These are phyloP conservation scores for Paxillus rubicundulus DNA, from an alignment of 768 basidiomycete species.

Conservation along the genomic window DNA sequence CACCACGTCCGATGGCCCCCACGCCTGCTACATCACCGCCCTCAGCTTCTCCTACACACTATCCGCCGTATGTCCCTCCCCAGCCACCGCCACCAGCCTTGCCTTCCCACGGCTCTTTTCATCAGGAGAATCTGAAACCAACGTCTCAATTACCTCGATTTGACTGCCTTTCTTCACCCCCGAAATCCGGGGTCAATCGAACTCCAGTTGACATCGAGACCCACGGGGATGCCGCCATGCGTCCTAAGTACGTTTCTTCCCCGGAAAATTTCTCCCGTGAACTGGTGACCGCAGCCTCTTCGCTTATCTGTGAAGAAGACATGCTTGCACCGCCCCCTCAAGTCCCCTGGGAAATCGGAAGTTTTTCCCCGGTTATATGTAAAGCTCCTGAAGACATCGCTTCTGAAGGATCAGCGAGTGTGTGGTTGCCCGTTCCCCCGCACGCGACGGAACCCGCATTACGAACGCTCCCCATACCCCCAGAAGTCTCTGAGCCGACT, in stretches of 20 bases:
- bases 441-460: conserved; percentile 11
- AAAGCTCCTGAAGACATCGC: conserved; percentile 30
- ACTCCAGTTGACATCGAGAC: conserved; percentile 8
- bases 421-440: conserved; percentile 13
- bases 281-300: conserved; percentile 15
- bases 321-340: conserved; percentile 11
- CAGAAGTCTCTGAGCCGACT: conserved; percentile 12
- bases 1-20: conserved; percentile 20
- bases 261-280: conserved; percentile 13
- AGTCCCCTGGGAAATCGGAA: conserved; percentile 25
- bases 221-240: conserved; percentile 16
- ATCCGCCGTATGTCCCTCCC: conserved; percentile 15
- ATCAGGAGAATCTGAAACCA: conserved; percentile 22
- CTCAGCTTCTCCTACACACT: conserved; percentile 9
- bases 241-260: conserved; percentile 15
- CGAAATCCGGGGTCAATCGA: conserved; percentile 31
- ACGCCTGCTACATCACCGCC: conserved; percentile 15
- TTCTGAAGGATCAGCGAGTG: conserved; percentile 15
- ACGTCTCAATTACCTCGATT: conserved; percentile 29
- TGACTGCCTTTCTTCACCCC: conserved; percentile 15
- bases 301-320: conserved; percentile 10
- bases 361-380: conserved; percentile 26
- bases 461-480: conserved; percentile 9
- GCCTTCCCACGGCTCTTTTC: conserved; percentile 15
- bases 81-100: conserved; percentile 9